These are phyloP conservation scores for Kluyveromyces aestuarii DNA, from an alignment of 805 yeast genomes.

Conservation along the genomic window DNA sequence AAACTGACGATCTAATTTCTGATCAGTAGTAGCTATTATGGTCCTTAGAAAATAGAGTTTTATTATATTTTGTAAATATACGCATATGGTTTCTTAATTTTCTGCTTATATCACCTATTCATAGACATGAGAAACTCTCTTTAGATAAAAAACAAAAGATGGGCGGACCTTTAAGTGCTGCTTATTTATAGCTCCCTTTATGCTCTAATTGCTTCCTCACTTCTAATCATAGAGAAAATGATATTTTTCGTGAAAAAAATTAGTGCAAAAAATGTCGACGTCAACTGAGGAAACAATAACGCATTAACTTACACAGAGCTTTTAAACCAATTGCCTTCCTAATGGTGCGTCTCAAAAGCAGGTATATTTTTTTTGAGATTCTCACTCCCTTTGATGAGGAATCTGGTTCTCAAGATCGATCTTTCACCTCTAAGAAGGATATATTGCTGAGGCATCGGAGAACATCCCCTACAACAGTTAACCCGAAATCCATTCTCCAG, in stretches of 20 bases:
- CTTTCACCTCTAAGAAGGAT: conserved; percentile 5
- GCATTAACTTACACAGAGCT: too few relatives aligned
- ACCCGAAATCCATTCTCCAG: conserved; percentile 40
- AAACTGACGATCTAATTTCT: conserved; percentile 34
- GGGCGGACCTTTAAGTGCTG: too few relatives aligned
- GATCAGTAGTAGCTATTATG: not conserved
- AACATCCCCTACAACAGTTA: conserved; percentile 40
- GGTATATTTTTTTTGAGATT: conserved; percentile 77
- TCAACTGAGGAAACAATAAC: too few relatives aligned
- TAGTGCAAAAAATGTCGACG: too few relatives aligned
- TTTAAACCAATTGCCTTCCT: not conserved
- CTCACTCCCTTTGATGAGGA: conserved; percentile 45
- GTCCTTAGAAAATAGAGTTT: not conserved
- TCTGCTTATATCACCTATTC: not conserved
- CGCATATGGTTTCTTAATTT: not conserved
- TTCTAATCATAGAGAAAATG: too few relatives aligned
- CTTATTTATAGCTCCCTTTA: too few relatives aligned
- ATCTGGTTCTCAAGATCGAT: conserved; percentile 5
- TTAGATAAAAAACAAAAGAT: too few relatives aligned
- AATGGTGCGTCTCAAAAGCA: conserved; percentile 84
- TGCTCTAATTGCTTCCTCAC: too few relatives aligned
- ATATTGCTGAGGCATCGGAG: conserved; percentile 40
- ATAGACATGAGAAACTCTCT: too few relatives aligned
- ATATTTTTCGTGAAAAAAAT: too few relatives aligned
- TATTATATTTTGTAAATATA: not conserved